Evolutionary conservation across 768 basidiomycete genomes (phyloP).

Genomic region (Lactarius vividus): DNA sequence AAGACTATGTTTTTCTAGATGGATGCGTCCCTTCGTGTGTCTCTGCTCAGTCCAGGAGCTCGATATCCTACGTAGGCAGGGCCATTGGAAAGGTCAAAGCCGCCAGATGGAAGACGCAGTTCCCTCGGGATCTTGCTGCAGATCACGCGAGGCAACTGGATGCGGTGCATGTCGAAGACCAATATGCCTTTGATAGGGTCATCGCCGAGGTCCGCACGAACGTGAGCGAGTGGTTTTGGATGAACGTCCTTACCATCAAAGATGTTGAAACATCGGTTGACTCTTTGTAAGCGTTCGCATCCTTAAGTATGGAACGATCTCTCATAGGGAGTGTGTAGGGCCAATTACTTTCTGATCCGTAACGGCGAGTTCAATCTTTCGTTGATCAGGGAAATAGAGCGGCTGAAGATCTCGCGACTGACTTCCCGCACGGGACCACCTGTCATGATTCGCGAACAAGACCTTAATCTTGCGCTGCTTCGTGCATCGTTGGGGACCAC

Average conservation of each 20-base stretch:
- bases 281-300: slow-evolving; percentile 58
- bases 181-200: slow-evolving; percentile 70
- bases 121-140: slow-evolving; percentile 63
- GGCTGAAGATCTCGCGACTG: slow-evolving; percentile 75
- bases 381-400: slow-evolving; percentile 82
- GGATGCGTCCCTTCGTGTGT: slow-evolving; percentile 76
- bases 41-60: slow-evolving; percentile 67
- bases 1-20: slow-evolving; percentile 55
- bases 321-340: slow-evolving; percentile 44
- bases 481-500: slow-evolving; percentile 86
- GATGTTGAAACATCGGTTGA: slow-evolving; percentile 85
- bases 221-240: slow-evolving; percentile 93
- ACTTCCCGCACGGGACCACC: slow-evolving; percentile 60
- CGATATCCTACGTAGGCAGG: slow-evolving; percentile 82
- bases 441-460: slow-evolving; percentile 86
- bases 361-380: slow-evolving; percentile 86
- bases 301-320: slow-evolving; percentile 4
- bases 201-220: slow-evolving; percentile 74
- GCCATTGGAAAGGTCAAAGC: slow-evolving; percentile 82
- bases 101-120: slow-evolving; percentile 74
- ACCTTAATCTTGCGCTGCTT: slow-evolving; percentile 81
- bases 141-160: slow-evolving; percentile 66
- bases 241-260: slow-evolving; percentile 77
- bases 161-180: slow-evolving; percentile 68
- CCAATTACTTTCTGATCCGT: slow-evolving; percentile 82